Conservation (phyloP, 2,329 filamentous ascomycete genomes). For the Clonostachys rosea region DNA sequence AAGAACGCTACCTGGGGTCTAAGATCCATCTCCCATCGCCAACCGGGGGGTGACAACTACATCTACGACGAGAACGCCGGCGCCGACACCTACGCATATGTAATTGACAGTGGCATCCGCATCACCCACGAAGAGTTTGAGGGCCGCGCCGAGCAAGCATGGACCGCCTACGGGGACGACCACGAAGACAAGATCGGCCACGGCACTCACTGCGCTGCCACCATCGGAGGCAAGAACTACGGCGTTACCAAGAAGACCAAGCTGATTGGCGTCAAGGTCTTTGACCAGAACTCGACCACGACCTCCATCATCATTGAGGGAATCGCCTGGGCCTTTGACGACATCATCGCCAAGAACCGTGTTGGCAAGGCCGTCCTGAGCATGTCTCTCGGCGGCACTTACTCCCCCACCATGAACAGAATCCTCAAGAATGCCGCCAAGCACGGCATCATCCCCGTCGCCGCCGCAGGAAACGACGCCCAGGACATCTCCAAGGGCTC, state of each 20-base stretch:
- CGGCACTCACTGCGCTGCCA: conserved; percentile 34
- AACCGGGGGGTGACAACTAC: conserved; percentile 26
- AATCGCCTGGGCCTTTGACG: conserved; percentile 35
- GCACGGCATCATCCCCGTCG: conserved; percentile 43
- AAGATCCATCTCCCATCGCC: conserved; percentile 21
- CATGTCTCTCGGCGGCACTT: conserved; percentile 47
- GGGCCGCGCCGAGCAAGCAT: conserved; percentile 36
- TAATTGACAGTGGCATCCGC: conserved; percentile 60
- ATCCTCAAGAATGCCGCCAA: conserved; percentile 38
- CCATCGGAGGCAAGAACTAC: conserved; percentile 24
- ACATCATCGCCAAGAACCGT: conserved; percentile 34
- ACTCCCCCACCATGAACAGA: conserved; percentile 40
- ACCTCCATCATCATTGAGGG: conserved; percentile 23
- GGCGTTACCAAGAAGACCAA: conserved; percentile 37
- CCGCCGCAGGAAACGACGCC: conserved; percentile 50
- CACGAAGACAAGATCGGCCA: conserved; percentile 28
- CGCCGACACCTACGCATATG: conserved; percentile 48
- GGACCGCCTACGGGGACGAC: conserved; percentile 14
- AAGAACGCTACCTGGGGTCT: conserved; percentile 22
- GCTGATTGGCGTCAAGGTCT: conserved; percentile 41
- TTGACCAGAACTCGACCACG: conserved; percentile 18
- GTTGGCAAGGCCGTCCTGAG: conserved; percentile 39
- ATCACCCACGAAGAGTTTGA: conserved; percentile 48
- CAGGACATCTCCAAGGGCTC: conserved; percentile 14
- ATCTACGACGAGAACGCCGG: conserved; percentile 45